A percentile compares a stretch with the other conserved stretches of the same genome.
Conservation (phyloP, 164 flowering plant genomes). For the Chloranthus sessilifolius region DNA sequence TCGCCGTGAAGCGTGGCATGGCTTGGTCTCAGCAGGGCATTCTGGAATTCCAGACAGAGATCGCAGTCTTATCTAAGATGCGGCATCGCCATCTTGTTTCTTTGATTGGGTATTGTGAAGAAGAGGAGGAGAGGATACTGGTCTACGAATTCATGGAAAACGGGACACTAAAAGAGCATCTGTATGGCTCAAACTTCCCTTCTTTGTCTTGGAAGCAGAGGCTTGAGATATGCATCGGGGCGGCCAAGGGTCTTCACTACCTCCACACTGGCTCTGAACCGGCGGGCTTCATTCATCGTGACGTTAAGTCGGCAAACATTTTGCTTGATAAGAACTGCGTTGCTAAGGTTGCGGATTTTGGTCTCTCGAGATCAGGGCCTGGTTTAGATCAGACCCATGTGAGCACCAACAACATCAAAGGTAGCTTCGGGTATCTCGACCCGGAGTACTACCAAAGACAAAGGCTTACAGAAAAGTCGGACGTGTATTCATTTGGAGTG, state of each 20-base stretch:
- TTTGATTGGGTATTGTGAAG: conserved; percentile 22
- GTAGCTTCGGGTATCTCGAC: conserved; percentile 25
- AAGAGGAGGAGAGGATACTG: conserved; percentile 22
- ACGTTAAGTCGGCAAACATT: conserved; percentile 26
- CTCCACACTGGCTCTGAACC: conserved; percentile 21
- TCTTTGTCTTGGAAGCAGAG: conserved; percentile 26
- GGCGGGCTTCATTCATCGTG: conserved; percentile 23
- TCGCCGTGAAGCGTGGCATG: conserved; percentile 62
- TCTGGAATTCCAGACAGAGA: conserved; percentile 21
- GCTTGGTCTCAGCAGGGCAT: conserved; percentile 44
- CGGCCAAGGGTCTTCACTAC: conserved; percentile 25
- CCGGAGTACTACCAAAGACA: conserved; percentile 21
- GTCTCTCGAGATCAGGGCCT: conserved; percentile 14
- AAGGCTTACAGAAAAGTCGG: conserved; percentile 18
- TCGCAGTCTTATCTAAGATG: conserved; percentile 16
- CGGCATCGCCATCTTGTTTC: conserved; percentile 28
- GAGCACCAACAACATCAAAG: conserved; percentile 21
- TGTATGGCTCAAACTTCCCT: conserved; percentile 12
- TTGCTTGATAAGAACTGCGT: conserved; percentile 19
- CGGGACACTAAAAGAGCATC: conserved; percentile 20
- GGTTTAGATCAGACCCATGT: conserved; percentile 17
- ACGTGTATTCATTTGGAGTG: conserved; percentile 22
- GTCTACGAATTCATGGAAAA: conserved; percentile 27
- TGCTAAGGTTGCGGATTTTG: conserved; percentile 27
- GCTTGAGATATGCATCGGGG: conserved; percentile 18